Conservation (phyloP, 495 filamentous ascomycete genomes). For the Amphirosellinia nigrospora region DNA sequence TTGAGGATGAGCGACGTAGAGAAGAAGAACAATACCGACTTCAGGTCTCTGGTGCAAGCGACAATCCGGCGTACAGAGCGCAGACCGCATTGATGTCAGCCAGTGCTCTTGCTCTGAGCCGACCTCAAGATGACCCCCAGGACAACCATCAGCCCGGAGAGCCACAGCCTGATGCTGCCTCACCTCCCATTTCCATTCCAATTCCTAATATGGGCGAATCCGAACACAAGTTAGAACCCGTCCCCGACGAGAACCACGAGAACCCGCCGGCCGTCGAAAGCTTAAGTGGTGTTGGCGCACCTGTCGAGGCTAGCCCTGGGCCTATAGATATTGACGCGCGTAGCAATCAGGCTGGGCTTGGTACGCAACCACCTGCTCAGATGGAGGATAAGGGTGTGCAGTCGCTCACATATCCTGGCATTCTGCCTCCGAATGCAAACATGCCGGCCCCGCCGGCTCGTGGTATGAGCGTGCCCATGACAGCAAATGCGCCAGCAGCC, state of each 20-base stretch:
- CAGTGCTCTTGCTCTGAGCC: slow-evolving; percentile 57
- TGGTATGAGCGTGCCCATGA: slow-evolving; percentile 77
- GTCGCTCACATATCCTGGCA: slow-evolving; percentile 53
- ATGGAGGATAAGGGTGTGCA: slow-evolving; percentile 57
- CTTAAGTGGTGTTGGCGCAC: slow-evolving; percentile 39
- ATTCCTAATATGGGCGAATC: slow-evolving; percentile 36
- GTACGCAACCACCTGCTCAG: slow-evolving; percentile 49
- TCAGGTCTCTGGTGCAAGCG: slow-evolving; percentile 48
- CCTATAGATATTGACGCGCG: slow-evolving; percentile 53
- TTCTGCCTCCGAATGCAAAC: slow-evolving; percentile 41
- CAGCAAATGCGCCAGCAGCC: slow-evolving; percentile 59
- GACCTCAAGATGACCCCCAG: slow-evolving; percentile 49
- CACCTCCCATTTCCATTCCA: slow-evolving; percentile 44
- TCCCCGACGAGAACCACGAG: slow-evolving; percentile 38
- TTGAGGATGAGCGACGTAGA: slow-evolving; percentile 60
- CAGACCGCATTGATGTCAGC: slow-evolving; percentile 62
- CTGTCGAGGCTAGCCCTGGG: slow-evolving; percentile 49
- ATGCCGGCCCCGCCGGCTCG: slow-evolving; percentile 58
- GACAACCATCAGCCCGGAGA: slow-evolving; percentile 32
- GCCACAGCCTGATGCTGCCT: slow-evolving; percentile 26
- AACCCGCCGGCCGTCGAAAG: slow-evolving; percentile 47
- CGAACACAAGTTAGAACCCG: slow-evolving; percentile 45
- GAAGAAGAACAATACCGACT: slow-evolving; percentile 55
- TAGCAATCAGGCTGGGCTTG: slow-evolving; percentile 40
- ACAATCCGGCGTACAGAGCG: slow-evolving; percentile 59